Evolutionary conservation across 78 protist genomes (phyloP), one percentile per base, ranked within the genome.

Genomic region (Cavenderia fasciculata): DNA sequence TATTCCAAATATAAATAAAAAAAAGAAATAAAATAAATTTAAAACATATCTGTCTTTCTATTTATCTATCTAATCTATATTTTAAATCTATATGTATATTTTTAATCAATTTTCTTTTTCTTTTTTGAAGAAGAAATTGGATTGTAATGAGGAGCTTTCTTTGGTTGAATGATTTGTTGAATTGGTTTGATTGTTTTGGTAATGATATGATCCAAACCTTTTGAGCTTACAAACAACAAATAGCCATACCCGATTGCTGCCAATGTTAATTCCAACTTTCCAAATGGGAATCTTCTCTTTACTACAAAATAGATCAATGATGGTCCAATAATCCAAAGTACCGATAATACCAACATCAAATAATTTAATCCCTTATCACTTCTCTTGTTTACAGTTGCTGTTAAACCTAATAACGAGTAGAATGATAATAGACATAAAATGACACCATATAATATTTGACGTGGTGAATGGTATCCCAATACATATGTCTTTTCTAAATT

Each of bases 381-480:
- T 4, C 7, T n/a, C 1, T 38, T 74, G 59, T 38, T 41, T 57
- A 82, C 90, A 51, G 27, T 47, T 31, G 90, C 59, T 41, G 90
- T 82, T 1, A 56, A 14, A 33, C 27, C 21, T 21, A 82, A 56
- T 65, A 82, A 57, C 19, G 21, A 16, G 25, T 52, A 57, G 18
- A 82, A 33, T 65, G 90, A 82, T 44, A 68, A 25, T 29, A 82
- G 44, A 2, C 79, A 46, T 31, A 82, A 44, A 1, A 82, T 19
- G 34, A 47, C 41, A 43, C 90, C 90, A 57, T 82, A 82, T 16
- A 68, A n/a, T 14, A 82, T 82, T 57, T 82, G 90, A 68, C 90
- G 65, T 34, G 31, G 1, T 5, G 90, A 52, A 56, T 82, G 90
- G 38, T 36, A 82, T 41, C 90, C 90, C 52, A 68, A 27, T 6